Evolutionary conservation across 2,329 filamentous ascomycete genomes (phyloP).

Genomic region (Calonectria pauciramosa): DNA sequence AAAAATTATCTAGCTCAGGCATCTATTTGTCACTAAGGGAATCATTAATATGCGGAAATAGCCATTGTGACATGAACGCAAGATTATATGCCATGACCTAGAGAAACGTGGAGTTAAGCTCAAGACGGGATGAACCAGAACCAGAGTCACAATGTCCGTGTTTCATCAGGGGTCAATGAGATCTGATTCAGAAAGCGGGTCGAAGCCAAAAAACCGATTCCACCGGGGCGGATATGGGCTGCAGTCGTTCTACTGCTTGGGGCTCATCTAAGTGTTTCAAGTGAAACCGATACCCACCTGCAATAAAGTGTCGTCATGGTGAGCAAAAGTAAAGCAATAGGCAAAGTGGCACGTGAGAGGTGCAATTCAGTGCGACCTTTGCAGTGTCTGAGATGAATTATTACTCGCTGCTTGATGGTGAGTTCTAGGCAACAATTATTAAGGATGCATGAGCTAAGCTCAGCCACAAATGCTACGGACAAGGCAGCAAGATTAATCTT

Average conservation of each 20-base stretch:
- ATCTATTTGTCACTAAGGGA: background rate
- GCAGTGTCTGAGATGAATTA: background rate
- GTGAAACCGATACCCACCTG: background rate
- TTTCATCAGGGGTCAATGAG: background rate
- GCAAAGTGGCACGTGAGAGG: background rate
- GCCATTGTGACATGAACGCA: background rate
- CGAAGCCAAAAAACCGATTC: background rate
- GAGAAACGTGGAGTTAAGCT: background rate
- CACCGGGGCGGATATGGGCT: background rate
- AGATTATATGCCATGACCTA: background rate
- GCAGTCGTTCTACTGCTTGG: background rate
- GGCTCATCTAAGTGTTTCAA: background rate
- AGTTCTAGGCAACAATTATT: conserved; percentile 16
- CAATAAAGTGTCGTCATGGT: background rate
- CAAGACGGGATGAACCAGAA: background rate
- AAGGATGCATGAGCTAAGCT: background rate
- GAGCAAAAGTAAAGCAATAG: background rate
- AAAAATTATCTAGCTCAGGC: background rate
- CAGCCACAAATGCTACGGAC: conserved; percentile 2
- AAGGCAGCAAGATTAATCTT: conserved; percentile 11
- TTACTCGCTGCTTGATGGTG: background rate
- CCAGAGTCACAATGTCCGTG: background rate
- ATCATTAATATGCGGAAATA: background rate
- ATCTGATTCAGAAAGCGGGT: background rate
- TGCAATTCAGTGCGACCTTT: background rate